Conservation (phyloP, 257 asterid species). For the Nicotiana sylvestris region DNA sequence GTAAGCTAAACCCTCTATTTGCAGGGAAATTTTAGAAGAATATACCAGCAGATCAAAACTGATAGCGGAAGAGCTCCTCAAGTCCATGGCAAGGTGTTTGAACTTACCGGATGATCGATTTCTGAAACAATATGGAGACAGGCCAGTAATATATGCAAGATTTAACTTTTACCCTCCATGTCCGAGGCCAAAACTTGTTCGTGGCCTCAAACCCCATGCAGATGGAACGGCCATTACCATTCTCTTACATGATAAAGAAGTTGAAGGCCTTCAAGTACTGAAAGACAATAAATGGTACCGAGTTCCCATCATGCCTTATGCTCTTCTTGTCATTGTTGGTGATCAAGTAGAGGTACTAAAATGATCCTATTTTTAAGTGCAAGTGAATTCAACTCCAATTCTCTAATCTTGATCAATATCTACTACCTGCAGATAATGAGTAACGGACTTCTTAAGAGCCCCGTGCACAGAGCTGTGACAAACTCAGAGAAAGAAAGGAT, state of each 20-base stretch:
- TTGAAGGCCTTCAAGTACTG: constrained; percentile 63
- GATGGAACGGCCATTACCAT: constrained; percentile 59
- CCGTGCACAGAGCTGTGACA: constrained; percentile 54
- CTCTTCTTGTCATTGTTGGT: constrained; percentile 50
- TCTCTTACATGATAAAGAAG: constrained; percentile 55
- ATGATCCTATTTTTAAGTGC: neutral
- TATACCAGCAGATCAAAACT: constrained; percentile 21
- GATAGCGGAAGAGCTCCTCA: constrained; percentile 28
- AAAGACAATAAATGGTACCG: constrained; percentile 50
- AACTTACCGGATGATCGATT: constrained; percentile 40
- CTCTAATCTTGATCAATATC: neutral
- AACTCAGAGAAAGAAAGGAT: constrained; percentile 44
- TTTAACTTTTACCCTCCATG: constrained; percentile 71
- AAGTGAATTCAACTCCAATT: neutral
- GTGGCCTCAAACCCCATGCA: constrained; percentile 65
- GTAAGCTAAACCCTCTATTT: too few species aligned
- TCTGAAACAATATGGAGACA: constrained; percentile 40
- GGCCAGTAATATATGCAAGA: constrained; percentile 30
- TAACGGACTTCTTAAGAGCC: constrained; percentile 55
- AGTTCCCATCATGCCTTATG: constrained; percentile 44
- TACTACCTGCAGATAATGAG: constrained; percentile 46
- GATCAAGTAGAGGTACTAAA: constrained; percentile 66
- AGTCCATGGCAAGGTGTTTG: constrained; percentile 45
- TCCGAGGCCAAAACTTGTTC: constrained; percentile 53
- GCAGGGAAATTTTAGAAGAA: constrained; percentile 20